phyloP scores from a whole-genome alignment of 768 basidiomycete genomes.

The Auricularia cornea region DNA sequence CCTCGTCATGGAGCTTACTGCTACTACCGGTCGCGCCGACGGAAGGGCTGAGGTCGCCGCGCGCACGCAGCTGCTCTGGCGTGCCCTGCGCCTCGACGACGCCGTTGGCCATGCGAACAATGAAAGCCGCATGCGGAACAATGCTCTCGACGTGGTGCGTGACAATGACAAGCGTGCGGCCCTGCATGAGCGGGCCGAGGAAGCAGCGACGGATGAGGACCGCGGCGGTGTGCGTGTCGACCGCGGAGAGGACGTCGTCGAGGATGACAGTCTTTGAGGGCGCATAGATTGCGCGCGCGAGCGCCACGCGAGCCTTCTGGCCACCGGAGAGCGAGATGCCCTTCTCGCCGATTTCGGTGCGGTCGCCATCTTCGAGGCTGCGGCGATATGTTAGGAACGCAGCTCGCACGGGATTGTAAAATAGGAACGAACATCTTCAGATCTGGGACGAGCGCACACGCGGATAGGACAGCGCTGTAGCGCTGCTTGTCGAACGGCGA shows the following conservation, averaged over 20 bases:
- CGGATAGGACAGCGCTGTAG: slow-evolving; percentile 60
- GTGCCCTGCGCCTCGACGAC: slow-evolving; percentile 70
- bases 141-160: slow-evolving; percentile 82
- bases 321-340: slow-evolving; percentile 68
- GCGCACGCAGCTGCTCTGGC: slow-evolving; percentile 50
- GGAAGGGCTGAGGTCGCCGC: slow-evolving; percentile 38
- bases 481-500: slow-evolving; percentile 46
- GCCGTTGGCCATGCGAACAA: slow-evolving; percentile 75
- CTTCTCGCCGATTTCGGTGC: slow-evolving; percentile 62
- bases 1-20: neutral
- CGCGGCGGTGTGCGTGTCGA: slow-evolving; percentile 70
- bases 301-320: slow-evolving; percentile 62
- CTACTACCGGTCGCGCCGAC: slow-evolving; percentile 22
- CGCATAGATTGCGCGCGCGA: slow-evolving; percentile 80
- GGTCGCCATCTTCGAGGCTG: slow-evolving; percentile 28
- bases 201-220: slow-evolving; percentile 61
- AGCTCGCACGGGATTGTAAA: no score
- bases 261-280: slow-evolving; percentile 37
- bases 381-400: slow-evolving; percentile 22
- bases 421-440: slow-evolving; percentile 62
- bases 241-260: slow-evolving; percentile 37
- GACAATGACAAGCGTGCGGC: slow-evolving; percentile 70
- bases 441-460: slow-evolving; percentile 65
- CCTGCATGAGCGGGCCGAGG: slow-evolving; percentile 48
- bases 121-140: slow-evolving; percentile 62